Conservation (phyloP, 129 eudicot genomes). For the Chrysanthemum makinoi region DNA sequence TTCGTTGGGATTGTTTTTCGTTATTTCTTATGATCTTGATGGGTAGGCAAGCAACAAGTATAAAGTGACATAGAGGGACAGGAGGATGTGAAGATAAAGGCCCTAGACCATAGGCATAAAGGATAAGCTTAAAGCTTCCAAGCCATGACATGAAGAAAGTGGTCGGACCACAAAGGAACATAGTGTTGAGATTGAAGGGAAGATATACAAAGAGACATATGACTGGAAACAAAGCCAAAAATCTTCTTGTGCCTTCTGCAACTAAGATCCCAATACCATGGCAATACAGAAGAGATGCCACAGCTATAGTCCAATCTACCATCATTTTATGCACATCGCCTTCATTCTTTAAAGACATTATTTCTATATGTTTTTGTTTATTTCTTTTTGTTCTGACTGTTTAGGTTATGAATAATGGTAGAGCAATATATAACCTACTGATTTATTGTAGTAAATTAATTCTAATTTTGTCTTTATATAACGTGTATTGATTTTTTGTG, state of each 20-base stretch:
- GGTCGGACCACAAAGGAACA: conserved; percentile 37
- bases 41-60: conserved; percentile 46
- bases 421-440: no score
- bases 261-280: conserved; percentile 26
- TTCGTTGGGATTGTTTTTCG: conserved; percentile 14
- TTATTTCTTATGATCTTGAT: conserved; percentile 17
- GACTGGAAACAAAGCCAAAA: conserved; percentile 31
- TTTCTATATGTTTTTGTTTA: no score
- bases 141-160: conserved; percentile 60
- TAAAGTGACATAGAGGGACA: conserved; percentile 39
- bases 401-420: no score
- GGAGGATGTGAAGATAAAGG: conserved; percentile 45
- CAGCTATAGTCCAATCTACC: conserved; percentile 42
- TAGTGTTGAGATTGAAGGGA: conserved; percentile 47
- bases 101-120: conserved; percentile 45
- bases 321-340: conserved; percentile 38
- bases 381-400: no score
- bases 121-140: conserved; percentile 53
- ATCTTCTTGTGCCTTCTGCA: conserved; percentile 34
- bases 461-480: no score
- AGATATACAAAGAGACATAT: conserved; percentile 44
- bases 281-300: conserved; percentile 39
- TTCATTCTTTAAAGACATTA: not conserved
- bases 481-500: no score
- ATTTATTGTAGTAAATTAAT: no score